Evolutionary conservation across 768 basidiomycete species (phyloP).

Genomic region (Amanita rubescens): DNA sequence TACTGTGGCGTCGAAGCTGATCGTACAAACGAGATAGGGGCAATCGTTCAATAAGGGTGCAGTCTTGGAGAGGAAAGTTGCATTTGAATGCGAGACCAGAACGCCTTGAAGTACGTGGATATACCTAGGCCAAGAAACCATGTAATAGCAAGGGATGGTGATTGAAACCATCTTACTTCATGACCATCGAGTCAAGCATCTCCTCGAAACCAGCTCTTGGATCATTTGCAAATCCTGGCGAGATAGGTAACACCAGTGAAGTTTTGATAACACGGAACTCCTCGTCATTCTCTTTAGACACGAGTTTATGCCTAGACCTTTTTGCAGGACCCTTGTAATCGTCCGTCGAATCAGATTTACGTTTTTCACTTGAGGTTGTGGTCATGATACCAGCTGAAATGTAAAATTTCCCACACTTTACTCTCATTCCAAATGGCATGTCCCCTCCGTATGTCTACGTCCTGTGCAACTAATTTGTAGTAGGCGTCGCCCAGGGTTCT

Average conservation of each 20-base stretch:
- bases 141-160: background rate
- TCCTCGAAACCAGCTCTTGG: slow-evolving; percentile 75
- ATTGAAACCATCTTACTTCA: slow-evolving; percentile 59
- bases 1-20: slow-evolving; percentile 76
- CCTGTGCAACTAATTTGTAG: slow-evolving; percentile 2
- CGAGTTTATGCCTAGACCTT: slow-evolving; percentile 26
- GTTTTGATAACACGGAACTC: slow-evolving; percentile 61
- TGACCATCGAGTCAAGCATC: slow-evolving; percentile 89
- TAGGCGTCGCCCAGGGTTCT: slow-evolving; percentile 78
- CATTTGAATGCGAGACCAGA: slow-evolving; percentile 77
- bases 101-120: slow-evolving; percentile 84
- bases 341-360: background rate
- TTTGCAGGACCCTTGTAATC: slow-evolving; percentile 18
- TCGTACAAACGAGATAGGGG: slow-evolving; percentile 71
- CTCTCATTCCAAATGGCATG: slow-evolving; percentile 11
- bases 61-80: slow-evolving; percentile 54
- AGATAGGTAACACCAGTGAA: slow-evolving; percentile 64
- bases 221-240: slow-evolving; percentile 74
- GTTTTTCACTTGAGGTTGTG: background rate
- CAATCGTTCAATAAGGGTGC: slow-evolving; percentile 75
- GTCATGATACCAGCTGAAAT: background rate
- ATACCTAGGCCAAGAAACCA: slow-evolving; percentile 52
- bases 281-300: slow-evolving; percentile 26
- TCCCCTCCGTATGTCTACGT: background rate
- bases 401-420: slow-evolving; percentile 2